Conservation (phyloP, 805 yeast genomes). For the Tetrapisispora taiwanensis region DNA sequence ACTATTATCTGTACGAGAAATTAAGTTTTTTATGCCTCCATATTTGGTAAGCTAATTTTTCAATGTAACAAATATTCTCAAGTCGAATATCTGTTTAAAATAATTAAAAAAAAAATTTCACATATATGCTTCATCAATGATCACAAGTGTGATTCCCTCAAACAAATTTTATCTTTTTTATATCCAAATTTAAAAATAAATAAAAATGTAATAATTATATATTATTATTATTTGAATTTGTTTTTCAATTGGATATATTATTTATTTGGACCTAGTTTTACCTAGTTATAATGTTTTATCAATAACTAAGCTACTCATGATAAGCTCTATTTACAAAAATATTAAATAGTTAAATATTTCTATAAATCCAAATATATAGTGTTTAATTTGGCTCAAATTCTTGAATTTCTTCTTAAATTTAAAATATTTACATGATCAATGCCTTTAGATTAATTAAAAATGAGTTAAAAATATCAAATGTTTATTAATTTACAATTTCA, state of each 20-base stretch:
- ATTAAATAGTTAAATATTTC: background rate
- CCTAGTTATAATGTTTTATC: background rate
- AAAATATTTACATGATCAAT: no score
- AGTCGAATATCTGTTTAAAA: background rate
- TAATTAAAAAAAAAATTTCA: background rate
- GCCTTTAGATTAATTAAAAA: no score
- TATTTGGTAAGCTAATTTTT: background rate
- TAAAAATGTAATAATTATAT: no score
- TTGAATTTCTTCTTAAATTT: no score
- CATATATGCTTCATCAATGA: background rate
- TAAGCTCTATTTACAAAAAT: no score
- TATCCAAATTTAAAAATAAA: background rate
- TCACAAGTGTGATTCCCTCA: background rate
- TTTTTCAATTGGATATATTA: background rate
- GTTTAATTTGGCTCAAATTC: background rate
- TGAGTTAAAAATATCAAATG: no score
- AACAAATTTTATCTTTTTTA: background rate
- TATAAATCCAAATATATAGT: background rate
- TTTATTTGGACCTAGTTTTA: background rate
- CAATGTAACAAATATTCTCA: background rate
- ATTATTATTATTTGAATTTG: no score
- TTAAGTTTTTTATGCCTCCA: background rate
- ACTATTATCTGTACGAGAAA: background rate
- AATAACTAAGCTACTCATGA: no score
- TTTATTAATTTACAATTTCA: background rate